These are phyloP conservation scores for Trapa incisa DNA, from an alignment of 345 rosid species.

Conservation along the genomic window DNA sequence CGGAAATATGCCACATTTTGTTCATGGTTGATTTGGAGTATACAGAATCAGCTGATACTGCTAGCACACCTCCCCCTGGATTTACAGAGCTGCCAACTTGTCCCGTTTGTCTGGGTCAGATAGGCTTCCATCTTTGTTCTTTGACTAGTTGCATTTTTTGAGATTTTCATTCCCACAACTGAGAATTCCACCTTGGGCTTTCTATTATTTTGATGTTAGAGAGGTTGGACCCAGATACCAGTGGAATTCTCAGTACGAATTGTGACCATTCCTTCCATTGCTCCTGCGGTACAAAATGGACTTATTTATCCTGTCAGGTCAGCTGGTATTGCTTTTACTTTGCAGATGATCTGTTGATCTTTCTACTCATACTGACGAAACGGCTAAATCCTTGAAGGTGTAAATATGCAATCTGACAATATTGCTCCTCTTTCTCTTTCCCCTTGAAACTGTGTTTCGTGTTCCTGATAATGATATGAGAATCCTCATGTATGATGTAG, in stretches of 20 bases:
- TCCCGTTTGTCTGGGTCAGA: conserved; percentile 80
- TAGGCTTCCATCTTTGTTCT: not conserved
- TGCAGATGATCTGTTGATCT: not conserved
- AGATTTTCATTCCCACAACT: not conserved
- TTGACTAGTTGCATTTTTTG: not conserved
- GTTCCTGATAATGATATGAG: not conserved
- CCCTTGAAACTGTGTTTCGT: not conserved
- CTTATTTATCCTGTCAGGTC: conserved; percentile 83
- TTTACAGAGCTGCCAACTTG: conserved; percentile 81
- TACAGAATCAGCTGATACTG: conserved; percentile 49
- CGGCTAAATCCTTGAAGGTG: not conserved
- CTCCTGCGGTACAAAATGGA: conserved; percentile 89
- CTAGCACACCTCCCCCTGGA: conserved; percentile 51
- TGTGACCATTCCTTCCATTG: conserved; percentile 98
- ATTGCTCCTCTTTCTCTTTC: not conserved
- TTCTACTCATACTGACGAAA: not conserved
- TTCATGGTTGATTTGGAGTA: conserved; percentile 50
- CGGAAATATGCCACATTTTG: conserved; percentile 80
- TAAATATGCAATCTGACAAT: not conserved
- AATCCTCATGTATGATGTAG: not conserved
- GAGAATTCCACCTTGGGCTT: not conserved
- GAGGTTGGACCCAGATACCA: conserved; percentile 86
- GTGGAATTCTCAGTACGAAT: conserved; percentile 68
- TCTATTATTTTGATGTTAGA: conserved; percentile 24
- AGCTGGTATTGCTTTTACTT: not conserved